Evolutionary conservation across 202 grass and related monocot species (phyloP).

Genomic region (Bolboschoenoplectus hybrid): DNA sequence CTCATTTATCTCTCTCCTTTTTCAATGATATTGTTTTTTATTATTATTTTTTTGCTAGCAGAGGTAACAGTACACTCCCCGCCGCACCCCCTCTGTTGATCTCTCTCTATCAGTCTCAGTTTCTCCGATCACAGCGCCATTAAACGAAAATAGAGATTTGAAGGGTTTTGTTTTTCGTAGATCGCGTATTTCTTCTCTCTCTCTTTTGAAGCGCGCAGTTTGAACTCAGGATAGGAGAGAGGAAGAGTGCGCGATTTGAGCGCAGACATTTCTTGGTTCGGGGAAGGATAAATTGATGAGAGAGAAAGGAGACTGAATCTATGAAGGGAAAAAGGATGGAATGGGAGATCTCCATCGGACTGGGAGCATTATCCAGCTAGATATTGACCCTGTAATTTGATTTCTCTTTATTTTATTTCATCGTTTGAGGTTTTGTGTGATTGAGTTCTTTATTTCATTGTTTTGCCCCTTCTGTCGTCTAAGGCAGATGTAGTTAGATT

Average conservation of each 20-base stretch:
- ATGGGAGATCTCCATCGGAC: constrained; percentile 42
- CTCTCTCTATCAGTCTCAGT: constrained; percentile 10
- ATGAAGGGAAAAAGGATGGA: constrained; percentile 42
- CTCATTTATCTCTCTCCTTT: not conserved
- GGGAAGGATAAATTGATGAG: constrained; percentile 36
- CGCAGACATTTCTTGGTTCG: constrained; percentile 8
- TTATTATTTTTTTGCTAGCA: not conserved
- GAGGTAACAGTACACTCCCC: not conserved
- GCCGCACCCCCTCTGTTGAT: constrained; percentile 16
- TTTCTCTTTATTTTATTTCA: constrained; percentile 5
- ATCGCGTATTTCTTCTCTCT: not conserved
- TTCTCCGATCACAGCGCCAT: not conserved
- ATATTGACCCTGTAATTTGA: constrained; percentile 37
- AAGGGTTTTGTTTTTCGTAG: not conserved
- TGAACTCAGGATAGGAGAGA: not conserved
- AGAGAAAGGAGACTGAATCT: constrained; percentile 29
- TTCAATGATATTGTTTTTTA: not conserved
- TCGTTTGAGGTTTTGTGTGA: constrained; percentile 17
- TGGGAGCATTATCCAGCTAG: constrained; percentile 32
- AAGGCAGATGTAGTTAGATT: not conserved
- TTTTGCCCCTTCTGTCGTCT: not conserved
- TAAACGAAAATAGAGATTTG: not conserved
- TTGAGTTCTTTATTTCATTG: not conserved
- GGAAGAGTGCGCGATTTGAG: not conserved
- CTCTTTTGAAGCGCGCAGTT: not conserved